phyloP scores from a whole-genome alignment of 768 basidiomycete species.

The Boletus sensibilis region DNA sequence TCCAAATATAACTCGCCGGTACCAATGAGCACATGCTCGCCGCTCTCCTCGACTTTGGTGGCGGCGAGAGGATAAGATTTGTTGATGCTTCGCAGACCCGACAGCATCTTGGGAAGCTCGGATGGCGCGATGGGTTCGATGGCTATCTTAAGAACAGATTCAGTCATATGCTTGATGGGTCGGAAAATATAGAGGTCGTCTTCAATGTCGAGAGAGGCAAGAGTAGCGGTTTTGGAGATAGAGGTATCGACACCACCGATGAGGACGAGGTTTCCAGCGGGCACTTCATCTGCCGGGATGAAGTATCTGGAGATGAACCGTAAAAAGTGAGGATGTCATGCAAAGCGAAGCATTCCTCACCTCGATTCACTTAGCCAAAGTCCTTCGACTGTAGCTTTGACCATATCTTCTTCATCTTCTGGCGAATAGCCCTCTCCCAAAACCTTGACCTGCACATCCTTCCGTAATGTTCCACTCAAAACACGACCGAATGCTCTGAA shows the following conservation, averaged over 20 bases:
- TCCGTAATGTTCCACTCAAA: constrained; percentile 84
- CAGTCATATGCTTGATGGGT: constrained; percentile 94
- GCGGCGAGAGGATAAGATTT: constrained; percentile 93
- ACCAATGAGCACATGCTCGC: constrained; percentile 95
- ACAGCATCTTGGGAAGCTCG: constrained; percentile 97
- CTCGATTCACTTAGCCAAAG: constrained; percentile 91
- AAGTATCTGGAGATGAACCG: constrained; percentile 63
- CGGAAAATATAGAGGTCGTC: constrained; percentile 95
- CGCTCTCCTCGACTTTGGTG: constrained; percentile 97
- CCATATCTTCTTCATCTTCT: constrained; percentile 99
- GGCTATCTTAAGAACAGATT: constrained; percentile 95
- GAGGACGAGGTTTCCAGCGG: constrained; percentile 90
- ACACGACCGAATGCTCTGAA: constrained; percentile 97
- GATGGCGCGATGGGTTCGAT: constrained; percentile 98
- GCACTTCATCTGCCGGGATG: constrained; percentile 83
- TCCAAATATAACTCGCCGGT: constrained; percentile 97
- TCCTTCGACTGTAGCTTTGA: constrained; percentile 77
- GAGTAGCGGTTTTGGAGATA: constrained; percentile 92
- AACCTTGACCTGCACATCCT: constrained; percentile 88
- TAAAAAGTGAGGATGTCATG: background rate
- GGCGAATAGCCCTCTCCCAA: constrained; percentile 96
- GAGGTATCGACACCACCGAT: constrained; percentile 92
- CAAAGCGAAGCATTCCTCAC: constrained; percentile 39
- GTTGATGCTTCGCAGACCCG: constrained; percentile 94
- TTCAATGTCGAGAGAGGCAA: constrained; percentile 67